Conservation (phyloP, 768 basidiomycete genomes). For the Tricholoma matsutake region DNA sequence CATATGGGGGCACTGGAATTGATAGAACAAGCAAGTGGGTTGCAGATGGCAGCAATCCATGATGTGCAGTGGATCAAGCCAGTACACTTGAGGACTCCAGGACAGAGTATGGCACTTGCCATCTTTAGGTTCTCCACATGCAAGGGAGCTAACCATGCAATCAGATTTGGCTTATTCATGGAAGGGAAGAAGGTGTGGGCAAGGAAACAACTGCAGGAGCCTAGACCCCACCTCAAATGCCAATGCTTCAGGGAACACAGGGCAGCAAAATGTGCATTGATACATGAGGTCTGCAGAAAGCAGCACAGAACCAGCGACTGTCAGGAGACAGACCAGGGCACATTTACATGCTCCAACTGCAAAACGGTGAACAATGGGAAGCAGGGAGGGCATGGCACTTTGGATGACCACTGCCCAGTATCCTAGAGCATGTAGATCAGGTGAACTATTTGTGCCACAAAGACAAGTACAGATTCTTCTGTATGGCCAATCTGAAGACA, state of each 20-base stretch:
- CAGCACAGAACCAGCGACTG: slow-evolving; percentile 19
- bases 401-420: neutral
- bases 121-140: neutral
- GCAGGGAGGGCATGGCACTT: neutral
- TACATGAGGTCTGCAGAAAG: slow-evolving; percentile 5
- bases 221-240: slow-evolving; percentile 14
- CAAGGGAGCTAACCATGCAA: slow-evolving; percentile 11
- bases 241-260: slow-evolving; percentile 13
- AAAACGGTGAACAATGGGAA: neutral
- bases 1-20: neutral
- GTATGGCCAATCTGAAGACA: too few relatives aligned
- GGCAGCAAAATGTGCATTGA: slow-evolving; percentile 12
- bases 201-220: slow-evolving; percentile 16
- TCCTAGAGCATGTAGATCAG: neutral
- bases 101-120: slow-evolving; percentile 1
- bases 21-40: neutral
- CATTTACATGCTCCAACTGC: slow-evolving; percentile 22
- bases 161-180: slow-evolving; percentile 9
- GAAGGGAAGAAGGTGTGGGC: slow-evolving; percentile 10
- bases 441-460: neutral
- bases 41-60: neutral
- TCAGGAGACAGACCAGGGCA: slow-evolving; percentile 1
- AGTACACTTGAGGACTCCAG: neutral
- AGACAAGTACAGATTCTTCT: too few relatives aligned
- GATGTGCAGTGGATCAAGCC: neutral